A percentile compares a stretch with the other conserved stretches of the same genome.
Conservation (phyloP, 2,329 filamentous ascomycete genomes). For the Niveomyces coronatus region DNA sequence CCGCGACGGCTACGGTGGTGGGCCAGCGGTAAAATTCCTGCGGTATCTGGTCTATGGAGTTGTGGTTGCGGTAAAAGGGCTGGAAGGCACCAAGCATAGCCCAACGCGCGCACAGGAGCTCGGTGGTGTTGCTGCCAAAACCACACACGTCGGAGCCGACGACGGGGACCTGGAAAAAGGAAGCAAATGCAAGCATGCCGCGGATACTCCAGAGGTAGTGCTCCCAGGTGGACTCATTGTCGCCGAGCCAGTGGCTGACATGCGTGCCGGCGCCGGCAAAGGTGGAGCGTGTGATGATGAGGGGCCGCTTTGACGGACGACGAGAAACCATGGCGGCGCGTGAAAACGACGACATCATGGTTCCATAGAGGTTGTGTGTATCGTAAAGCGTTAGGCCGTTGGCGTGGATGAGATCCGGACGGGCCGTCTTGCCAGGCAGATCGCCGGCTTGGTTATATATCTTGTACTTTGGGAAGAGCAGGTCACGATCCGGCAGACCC, state of each 20-base stretch:
- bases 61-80: constrained; percentile 61
- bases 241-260: constrained; percentile 50
- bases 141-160: constrained; percentile 69
- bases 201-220: constrained; percentile 49
- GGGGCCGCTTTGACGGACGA: constrained; percentile 51
- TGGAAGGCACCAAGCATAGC: constrained; percentile 55
- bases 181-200: constrained; percentile 48
- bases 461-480: constrained; percentile 13
- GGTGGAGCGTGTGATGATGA: constrained; percentile 67
- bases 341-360: constrained; percentile 62
- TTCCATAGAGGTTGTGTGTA: constrained; percentile 67
- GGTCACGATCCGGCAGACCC: constrained; percentile 14
- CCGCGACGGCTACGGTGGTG: constrained; percentile 46
- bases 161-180: constrained; percentile 60
- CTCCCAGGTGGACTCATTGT: constrained; percentile 36
- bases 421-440: constrained; percentile 48
- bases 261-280: constrained; percentile 61
- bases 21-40: constrained; percentile 63
- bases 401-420: constrained; percentile 57
- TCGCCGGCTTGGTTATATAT: constrained; percentile 26
- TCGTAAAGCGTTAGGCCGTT: constrained; percentile 62
- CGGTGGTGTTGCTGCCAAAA: constrained; percentile 52
- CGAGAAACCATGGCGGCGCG: constrained; percentile 55
- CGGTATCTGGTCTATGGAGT: constrained; percentile 27
- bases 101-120: constrained; percentile 56